Conservation (phyloP, 2,329 filamentous ascomycete genomes). For the Cercospora beticola region DNA sequence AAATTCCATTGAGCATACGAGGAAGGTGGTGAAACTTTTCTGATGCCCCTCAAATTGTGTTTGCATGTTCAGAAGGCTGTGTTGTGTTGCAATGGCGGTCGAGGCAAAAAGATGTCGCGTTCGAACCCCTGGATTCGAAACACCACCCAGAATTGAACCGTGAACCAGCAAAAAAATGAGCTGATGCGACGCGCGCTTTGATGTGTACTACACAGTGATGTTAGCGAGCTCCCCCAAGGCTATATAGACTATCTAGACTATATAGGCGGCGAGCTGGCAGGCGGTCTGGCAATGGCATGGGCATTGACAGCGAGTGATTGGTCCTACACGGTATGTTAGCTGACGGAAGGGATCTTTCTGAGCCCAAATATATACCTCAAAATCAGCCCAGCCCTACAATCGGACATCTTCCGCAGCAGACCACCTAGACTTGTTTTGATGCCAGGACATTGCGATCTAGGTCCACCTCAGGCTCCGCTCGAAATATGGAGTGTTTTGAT, state of each 20-base stretch:
- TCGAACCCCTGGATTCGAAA: background rate
- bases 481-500: background rate
- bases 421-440: background rate
- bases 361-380: conserved; percentile 1
- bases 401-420: background rate
- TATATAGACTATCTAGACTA: background rate
- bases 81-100: background rate
- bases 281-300: background rate
- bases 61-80: background rate
- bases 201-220: background rate
- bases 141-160: background rate
- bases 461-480: background rate
- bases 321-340: background rate
- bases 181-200: background rate
- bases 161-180: background rate
- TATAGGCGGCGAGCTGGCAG: background rate
- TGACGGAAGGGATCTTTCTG: background rate
- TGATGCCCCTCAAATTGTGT: background rate
- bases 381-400: background rate
- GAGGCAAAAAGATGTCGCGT: background rate
- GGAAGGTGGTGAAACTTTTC: background rate
- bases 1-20: background rate
- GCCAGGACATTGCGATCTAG: background rate
- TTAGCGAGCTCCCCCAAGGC: background rate
- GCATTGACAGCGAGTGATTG: background rate